phyloP scores from a whole-genome alignment of 2,329 filamentous ascomycete species.

The Ophiostoma sp. region DNA sequence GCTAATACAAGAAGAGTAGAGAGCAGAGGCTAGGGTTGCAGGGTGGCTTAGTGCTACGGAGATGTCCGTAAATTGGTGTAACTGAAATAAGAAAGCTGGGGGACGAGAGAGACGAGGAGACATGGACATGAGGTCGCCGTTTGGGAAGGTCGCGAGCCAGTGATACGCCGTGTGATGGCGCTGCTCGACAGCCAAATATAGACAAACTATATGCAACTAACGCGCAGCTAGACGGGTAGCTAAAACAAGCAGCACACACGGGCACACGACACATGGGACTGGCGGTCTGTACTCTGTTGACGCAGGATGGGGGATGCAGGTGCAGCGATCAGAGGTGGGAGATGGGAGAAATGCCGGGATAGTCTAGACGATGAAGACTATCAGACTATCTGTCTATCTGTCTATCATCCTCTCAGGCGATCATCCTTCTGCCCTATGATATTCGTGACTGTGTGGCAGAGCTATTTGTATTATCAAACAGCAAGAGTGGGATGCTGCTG shows the following conservation, averaged over 20 bases:
- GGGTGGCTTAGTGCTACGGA: not conserved
- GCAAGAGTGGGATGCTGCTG: not conserved
- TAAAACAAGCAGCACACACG: not conserved
- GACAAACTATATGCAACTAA: too few species aligned
- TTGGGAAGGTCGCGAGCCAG: not conserved
- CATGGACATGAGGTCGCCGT: not conserved
- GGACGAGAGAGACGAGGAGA: not conserved
- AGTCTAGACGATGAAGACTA: not conserved
- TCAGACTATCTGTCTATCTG: not conserved
- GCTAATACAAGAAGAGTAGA: not conserved
- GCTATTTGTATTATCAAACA: not conserved
- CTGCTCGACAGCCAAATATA: too few species aligned
- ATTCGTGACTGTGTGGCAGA: not conserved
- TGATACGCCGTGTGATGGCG: not conserved
- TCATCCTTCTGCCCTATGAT: not conserved
- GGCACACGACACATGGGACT: not conserved
- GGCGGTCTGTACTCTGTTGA: not conserved
- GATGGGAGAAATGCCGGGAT: not conserved
- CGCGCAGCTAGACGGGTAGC: too few species aligned
- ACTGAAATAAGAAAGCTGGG: not conserved
- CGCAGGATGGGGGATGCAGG: not conserved
- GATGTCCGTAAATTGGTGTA: constrained; percentile 3
- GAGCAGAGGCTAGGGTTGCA: constrained; percentile 1
- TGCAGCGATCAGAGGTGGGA: constrained; percentile 4
- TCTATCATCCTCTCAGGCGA: too few species aligned